Conservation (phyloP, 345 rosid species). For the Cardamine resedifolia region DNA sequence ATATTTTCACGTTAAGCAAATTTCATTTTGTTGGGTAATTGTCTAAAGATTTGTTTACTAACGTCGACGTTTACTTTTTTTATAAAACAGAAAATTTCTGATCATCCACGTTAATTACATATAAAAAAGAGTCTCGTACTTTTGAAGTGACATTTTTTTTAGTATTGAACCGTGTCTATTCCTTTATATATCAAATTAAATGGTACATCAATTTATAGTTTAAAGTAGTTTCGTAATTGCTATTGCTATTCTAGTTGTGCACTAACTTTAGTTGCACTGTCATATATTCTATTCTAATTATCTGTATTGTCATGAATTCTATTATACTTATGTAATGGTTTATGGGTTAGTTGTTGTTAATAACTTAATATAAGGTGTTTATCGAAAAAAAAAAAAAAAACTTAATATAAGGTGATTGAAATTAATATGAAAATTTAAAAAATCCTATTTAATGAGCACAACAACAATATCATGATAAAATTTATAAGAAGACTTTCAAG, state of each 20-base stretch:
- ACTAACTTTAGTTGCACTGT: no score
- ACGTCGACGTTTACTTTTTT: background rate
- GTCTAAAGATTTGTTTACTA: background rate
- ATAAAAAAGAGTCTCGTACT: background rate
- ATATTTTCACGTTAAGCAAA: background rate
- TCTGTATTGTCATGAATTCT: background rate
- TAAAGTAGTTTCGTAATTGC: no score
- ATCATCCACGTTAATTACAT: background rate
- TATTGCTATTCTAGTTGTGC: background rate
- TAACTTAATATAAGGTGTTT: no score
- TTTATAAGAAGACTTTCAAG: no score
- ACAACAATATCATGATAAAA: no score
- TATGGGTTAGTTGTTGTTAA: no score
- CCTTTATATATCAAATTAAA: background rate
- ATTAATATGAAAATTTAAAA: no score
- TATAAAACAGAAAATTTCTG: background rate
- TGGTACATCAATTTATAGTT: background rate
- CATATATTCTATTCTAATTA: no score
- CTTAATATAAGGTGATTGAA: no score
- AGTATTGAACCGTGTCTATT: background rate
- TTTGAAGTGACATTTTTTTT: constrained; percentile 3
- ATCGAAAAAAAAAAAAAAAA: no score
- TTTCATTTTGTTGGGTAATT: background rate
- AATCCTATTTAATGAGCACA: no score
- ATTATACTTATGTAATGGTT: no score